phyloP scores from a whole-genome alignment of 257 asterid species.

The Solanum bulbocastanum region DNA sequence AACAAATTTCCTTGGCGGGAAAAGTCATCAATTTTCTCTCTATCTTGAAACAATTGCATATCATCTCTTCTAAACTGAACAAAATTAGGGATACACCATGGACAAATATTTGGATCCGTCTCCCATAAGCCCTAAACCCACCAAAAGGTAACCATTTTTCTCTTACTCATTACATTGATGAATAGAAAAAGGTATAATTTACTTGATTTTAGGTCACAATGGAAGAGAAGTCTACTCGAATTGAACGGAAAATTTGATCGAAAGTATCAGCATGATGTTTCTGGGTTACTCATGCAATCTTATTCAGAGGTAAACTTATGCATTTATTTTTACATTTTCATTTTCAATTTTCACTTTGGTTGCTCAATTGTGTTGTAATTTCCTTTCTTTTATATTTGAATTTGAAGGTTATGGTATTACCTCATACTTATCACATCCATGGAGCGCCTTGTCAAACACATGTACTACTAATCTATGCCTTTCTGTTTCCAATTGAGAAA shows the following conservation, averaged over 20 bases:
- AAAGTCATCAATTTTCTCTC: background rate
- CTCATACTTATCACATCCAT: constrained; percentile 60
- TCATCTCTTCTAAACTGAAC: background rate
- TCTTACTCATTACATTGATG: background rate
- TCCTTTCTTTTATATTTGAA: constrained; percentile 3
- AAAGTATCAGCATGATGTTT: constrained; percentile 41
- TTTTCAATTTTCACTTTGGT: background rate
- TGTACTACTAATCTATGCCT: constrained; percentile 28
- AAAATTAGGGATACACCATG: constrained; percentile 13
- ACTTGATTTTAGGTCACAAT: constrained; percentile 31
- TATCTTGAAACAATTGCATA: background rate
- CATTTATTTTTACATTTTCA: background rate
- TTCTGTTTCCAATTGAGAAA: background rate
- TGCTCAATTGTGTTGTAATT: background rate
- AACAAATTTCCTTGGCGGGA: background rate
- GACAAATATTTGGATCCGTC: constrained; percentile 39
- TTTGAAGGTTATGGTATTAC: constrained; percentile 50
- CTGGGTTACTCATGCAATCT: constrained; percentile 45
- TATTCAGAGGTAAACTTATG: constrained; percentile 49
- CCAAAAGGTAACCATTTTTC: constrained; percentile 27
- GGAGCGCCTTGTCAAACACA: constrained; percentile 67
- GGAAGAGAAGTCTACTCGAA: constrained; percentile 65
- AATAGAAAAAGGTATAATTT: background rate
- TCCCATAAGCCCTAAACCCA: constrained; percentile 21
- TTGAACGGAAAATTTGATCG: constrained; percentile 59